A percentile compares a stretch with the other conserved stretches of the same genome.
Evolutionary conservation across 805 yeast species (phyloP).

Genomic region (Starmera quercuum): DNA sequence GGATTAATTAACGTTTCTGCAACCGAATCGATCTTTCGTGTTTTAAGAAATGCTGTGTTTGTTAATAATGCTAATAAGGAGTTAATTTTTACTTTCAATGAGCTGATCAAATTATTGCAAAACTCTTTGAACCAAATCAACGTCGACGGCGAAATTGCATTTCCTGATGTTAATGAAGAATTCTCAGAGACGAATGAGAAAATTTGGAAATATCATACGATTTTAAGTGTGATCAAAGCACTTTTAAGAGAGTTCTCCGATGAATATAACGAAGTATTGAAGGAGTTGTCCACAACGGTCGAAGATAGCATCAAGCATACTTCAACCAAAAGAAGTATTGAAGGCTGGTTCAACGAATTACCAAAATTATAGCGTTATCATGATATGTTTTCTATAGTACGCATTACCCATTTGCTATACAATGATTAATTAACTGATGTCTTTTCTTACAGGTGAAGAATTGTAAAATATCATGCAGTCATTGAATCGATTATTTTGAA

Average conservation of each 20-base stretch:
- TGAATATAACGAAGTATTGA: constrained; percentile 27
- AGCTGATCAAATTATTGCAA: constrained; percentile 16
- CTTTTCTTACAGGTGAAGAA: no score
- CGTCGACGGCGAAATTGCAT: constrained; percentile 13
- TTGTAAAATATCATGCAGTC: no score
- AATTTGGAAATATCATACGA: constrained; percentile 34
- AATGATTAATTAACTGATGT: no score
- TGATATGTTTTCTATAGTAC: no score
- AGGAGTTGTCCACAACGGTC: constrained; percentile 27
- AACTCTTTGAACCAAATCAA: constrained; percentile 14
- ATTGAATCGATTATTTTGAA: no score
- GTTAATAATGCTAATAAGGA: constrained; percentile 15
- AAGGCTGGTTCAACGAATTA: constrained; percentile 27
- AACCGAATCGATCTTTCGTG: constrained; percentile 34
- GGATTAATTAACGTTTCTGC: constrained; percentile 38
- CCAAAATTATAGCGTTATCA: constrained; percentile 13
- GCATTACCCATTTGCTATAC: no score
- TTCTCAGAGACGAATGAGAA: constrained; percentile 26
- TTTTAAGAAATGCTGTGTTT: constrained; percentile 20
- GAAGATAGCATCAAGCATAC: constrained; percentile 23
- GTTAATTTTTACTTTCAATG: constrained; percentile 22
- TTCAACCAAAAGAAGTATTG: constrained; percentile 20
- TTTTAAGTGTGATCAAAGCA: constrained; percentile 29
- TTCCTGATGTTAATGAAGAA: constrained; percentile 18
- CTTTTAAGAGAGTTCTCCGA: constrained; percentile 36